phyloP scores from a whole-genome alignment of 1,284 basidiomycete species.

The Sparassis latifolia region DNA sequence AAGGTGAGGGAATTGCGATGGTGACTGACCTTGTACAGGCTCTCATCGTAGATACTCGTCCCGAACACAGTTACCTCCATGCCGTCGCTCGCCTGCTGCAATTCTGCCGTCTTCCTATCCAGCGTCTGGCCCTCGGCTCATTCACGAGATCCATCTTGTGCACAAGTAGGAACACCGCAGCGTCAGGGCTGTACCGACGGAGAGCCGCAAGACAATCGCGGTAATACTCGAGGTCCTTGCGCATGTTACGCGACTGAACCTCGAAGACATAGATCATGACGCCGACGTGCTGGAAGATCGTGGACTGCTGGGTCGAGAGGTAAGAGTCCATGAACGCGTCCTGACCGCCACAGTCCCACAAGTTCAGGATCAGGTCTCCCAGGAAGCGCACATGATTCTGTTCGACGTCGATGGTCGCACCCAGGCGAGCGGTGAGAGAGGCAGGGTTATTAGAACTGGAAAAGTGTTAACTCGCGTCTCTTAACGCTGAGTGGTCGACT shows the following conservation, averaged over 20 bases:
- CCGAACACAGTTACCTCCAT: conserved; percentile 68
- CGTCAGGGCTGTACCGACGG: conserved; percentile 70
- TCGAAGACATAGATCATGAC: conserved; percentile 99
- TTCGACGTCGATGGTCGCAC: conserved; percentile 97
- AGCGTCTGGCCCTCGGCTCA: conserved; percentile 52
- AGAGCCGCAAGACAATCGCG: conserved; percentile 80
- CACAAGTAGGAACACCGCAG: conserved; percentile 83
- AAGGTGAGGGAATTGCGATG: conserved; percentile 3
- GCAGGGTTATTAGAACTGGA: conserved; percentile 89
- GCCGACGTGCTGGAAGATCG: conserved; percentile 93
- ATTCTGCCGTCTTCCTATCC: conserved; percentile 61
- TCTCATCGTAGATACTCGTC: conserved; percentile 99
- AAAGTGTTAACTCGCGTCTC: background rate
- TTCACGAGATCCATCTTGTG: conserved; percentile 95
- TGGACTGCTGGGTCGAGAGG: conserved; percentile 82
- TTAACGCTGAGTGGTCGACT: conserved; percentile 26
- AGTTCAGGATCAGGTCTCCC: conserved; percentile 86
- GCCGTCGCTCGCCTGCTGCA: conserved; percentile 60
- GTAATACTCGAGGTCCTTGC: conserved; percentile 83
- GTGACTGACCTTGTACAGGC: conserved; percentile 79
- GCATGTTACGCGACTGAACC: conserved; percentile 69
- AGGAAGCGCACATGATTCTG: conserved; percentile 97
- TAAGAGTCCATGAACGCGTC: conserved; percentile 98
- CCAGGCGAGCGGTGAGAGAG: conserved; percentile 84
- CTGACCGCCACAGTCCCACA: conserved; percentile 99